phyloP scores from a whole-genome alignment of 768 basidiomycete species.

The Boletus subparvulus region DNA sequence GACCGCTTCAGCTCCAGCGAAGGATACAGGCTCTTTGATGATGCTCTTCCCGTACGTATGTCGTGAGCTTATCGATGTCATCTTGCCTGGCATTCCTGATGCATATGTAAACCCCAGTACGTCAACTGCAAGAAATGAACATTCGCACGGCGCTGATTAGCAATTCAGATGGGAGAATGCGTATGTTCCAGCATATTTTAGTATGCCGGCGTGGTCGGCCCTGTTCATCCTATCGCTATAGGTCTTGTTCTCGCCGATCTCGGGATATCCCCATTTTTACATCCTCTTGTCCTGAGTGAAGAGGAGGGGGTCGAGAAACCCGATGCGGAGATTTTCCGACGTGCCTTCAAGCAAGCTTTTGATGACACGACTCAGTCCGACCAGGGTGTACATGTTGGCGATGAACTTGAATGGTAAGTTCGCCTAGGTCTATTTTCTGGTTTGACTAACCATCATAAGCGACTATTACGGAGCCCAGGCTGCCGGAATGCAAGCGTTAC shows the following conservation, averaged over 20 bases:
- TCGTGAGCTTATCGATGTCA: conserved; percentile 1
- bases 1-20: conserved; percentile 65
- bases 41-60: conserved; percentile 48
- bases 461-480: conserved; percentile 63
- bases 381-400: conserved; percentile 71
- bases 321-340: conserved; percentile 52
- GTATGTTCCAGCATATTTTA: conserved; percentile 40
- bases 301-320: conserved; percentile 73
- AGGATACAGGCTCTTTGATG: conserved; percentile 64
- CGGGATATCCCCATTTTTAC: conserved; percentile 46
- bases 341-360: conserved; percentile 31
- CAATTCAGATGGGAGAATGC: conserved; percentile 71
- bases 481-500: conserved; percentile 56
- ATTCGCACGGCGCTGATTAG: conserved; percentile 62
- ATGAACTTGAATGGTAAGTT: conserved; percentile 64
- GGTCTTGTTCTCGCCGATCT: conserved; percentile 59
- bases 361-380: not conserved
- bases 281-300: conserved; percentile 67
- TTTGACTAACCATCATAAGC: conserved; percentile 35
- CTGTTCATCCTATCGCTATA: conserved; percentile 25
- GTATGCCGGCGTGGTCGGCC: not conserved
- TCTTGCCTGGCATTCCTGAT: conserved; percentile 6
- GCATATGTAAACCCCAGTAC: conserved; percentile 35
- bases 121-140: conserved; percentile 42
- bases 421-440: not conserved